phyloP scores from a whole-genome alignment of 2,329 filamentous ascomycete genomes.

The Hymenoscyphus fructigenus region DNA sequence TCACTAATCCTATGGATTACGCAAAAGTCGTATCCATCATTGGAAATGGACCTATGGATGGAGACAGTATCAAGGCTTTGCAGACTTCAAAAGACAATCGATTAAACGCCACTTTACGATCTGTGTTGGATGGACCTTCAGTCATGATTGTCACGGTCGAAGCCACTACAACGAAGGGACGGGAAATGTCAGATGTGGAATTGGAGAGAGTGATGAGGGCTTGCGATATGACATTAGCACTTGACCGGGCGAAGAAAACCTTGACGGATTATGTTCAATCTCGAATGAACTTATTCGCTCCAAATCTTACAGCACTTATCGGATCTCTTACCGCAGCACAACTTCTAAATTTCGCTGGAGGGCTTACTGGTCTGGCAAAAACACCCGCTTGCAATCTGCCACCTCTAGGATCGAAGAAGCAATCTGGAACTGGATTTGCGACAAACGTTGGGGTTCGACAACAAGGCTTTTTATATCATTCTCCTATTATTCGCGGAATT shows the following conservation, averaged over 20 bases:
- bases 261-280: constrained; percentile 95
- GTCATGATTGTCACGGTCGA: constrained; percentile 96
- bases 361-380: constrained; percentile 83
- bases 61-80: constrained; percentile 74
- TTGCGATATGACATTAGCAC: constrained; percentile 82
- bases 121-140: constrained; percentile 82
- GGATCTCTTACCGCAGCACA: constrained; percentile 93
- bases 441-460: constrained; percentile 90
- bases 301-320: constrained; percentile 86
- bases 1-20: constrained; percentile 91
- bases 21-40: constrained; percentile 93
- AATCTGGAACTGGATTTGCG: constrained; percentile 75
- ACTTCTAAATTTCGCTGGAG: constrained; percentile 91
- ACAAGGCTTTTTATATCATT: constrained; percentile 91
- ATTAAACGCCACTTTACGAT: constrained; percentile 71
- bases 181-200: constrained; percentile 72
- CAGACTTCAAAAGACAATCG: constrained; percentile 77
- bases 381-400: constrained; percentile 91
- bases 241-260: constrained; percentile 82
- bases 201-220: constrained; percentile 72
- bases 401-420: constrained; percentile 86
- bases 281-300: constrained; percentile 93
- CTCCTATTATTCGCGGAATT: constrained; percentile 81
- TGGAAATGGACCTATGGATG: constrained; percentile 85
- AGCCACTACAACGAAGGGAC: constrained; percentile 84